These are phyloP conservation scores for Spizellomyces punctatus DNA, from an alignment of 192 early-diverging fungal species.

Conservation along the genomic window DNA sequence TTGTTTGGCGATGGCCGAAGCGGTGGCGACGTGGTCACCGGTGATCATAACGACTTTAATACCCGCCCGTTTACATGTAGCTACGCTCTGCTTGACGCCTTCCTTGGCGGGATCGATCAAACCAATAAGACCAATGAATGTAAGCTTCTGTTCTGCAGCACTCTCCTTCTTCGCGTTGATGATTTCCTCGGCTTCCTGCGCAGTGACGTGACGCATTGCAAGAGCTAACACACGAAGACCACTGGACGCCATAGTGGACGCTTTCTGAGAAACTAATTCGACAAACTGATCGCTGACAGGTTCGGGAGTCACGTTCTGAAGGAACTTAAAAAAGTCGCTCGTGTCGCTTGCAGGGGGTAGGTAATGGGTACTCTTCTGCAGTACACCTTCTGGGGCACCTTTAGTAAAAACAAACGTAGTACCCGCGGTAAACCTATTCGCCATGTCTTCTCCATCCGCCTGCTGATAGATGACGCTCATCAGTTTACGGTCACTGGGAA, in stretches of 20 bases:
- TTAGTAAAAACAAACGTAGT: conserved; percentile 73
- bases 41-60: conserved; percentile 98
- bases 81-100: conserved; percentile 81
- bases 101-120: conserved; percentile 89
- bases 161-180: conserved; percentile 55
- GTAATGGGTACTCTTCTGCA: conserved; percentile 69
- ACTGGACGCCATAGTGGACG: conserved; percentile 73
- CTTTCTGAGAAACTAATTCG: conserved; percentile 61
- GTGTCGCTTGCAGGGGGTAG: conserved; percentile 40
- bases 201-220: conserved; percentile 68
- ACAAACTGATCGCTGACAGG: conserved; percentile 65
- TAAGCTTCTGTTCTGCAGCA: conserved; percentile 73
- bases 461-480: conserved; percentile 84
- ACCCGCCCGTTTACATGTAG: conserved; percentile 85
- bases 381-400: conserved; percentile 90
- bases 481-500: conserved; percentile 81
- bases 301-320: conserved; percentile 27
- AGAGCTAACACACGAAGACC: conserved; percentile 91
- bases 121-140: conserved; percentile 89
- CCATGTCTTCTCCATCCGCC: neutral
- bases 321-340: conserved; percentile 35
- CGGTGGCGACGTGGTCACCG: conserved; percentile 93
- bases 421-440: conserved; percentile 26
- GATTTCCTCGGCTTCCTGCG: conserved; percentile 57
- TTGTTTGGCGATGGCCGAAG: conserved; percentile 87